A percentile compares a stretch with the other conserved stretches of the same genome.
Conservation (phyloP, 164 flowering plant genomes). For the Stephania yunnanensis region DNA sequence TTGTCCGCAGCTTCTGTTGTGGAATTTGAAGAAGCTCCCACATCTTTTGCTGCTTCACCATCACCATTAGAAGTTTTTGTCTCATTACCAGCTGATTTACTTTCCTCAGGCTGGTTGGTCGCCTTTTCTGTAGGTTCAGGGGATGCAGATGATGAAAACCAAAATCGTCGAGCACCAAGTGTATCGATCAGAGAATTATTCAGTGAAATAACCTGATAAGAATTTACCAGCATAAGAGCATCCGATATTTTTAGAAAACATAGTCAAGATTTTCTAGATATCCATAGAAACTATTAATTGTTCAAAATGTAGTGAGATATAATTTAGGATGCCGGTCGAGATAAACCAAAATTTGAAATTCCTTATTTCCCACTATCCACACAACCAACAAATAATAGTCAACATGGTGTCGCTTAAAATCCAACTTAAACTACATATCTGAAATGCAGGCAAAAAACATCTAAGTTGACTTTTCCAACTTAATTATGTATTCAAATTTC, state of each 20-base stretch:
- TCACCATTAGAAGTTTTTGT: slow-evolving; percentile 14
- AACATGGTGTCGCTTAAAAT: no score
- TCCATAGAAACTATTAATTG: background rate
- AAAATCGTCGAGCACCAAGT: slow-evolving; percentile 33
- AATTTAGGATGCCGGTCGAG: background rate
- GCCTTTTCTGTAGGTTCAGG: slow-evolving; percentile 52
- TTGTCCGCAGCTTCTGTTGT: slow-evolving; percentile 18
- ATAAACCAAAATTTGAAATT: no score
- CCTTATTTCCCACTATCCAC: background rate
- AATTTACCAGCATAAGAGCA: slow-evolving; percentile 3
- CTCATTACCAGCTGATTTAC: slow-evolving; percentile 6
- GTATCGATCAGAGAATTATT: slow-evolving; percentile 19
- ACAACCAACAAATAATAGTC: no score
- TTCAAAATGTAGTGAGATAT: background rate
- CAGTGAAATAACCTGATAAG: slow-evolving; percentile 26
- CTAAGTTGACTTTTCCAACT: background rate
- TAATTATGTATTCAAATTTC: background rate
- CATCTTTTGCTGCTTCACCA: slow-evolving; percentile 31
- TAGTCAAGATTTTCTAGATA: background rate
- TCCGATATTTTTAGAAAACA: no score
- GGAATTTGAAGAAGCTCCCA: slow-evolving; percentile 38
- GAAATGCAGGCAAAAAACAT: background rate
- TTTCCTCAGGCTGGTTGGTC: slow-evolving; percentile 16
- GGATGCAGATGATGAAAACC: slow-evolving; percentile 65
- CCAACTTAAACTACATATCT: no score